Percentiles rank a stretch among this genome's conserved stretches.
phyloP scores from a whole-genome alignment of 139 green algal genomes.

The Chlorella sp. region DNA sequence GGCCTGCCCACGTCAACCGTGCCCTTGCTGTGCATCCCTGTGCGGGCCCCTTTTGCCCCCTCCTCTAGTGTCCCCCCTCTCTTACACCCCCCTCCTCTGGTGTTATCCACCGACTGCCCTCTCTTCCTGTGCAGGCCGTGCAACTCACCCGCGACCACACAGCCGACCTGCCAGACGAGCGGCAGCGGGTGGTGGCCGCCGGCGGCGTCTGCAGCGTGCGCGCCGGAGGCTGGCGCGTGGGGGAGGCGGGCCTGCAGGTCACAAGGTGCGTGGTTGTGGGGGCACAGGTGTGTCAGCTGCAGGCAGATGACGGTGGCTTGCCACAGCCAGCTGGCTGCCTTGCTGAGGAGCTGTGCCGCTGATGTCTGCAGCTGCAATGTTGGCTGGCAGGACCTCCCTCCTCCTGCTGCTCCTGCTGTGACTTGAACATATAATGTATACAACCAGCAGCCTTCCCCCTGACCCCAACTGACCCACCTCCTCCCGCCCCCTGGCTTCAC shows the following conservation, averaged over 20 bases:
- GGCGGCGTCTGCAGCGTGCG: slow-evolving; percentile 57
- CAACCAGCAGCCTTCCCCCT: neutral
- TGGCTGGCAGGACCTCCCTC: neutral
- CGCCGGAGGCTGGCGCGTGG: slow-evolving; percentile 79
- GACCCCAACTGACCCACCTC: neutral
- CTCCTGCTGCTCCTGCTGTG: neutral
- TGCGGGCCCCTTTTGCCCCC: neutral
- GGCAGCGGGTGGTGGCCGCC: slow-evolving; percentile 66
- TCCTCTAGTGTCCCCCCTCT: neutral
- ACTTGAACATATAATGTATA: too few species aligned
- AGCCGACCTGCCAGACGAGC: slow-evolving; percentile 73
- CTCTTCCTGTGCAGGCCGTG: slow-evolving; percentile 40
- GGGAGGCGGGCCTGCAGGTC: slow-evolving; percentile 77
- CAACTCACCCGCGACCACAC: slow-evolving; percentile 86
- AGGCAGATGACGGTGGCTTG: neutral
- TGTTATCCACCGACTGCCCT: neutral
- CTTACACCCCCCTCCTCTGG: neutral
- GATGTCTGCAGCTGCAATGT: neutral
- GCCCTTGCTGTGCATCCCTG: neutral
- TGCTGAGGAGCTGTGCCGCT: neutral
- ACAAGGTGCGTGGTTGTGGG: slow-evolving; percentile 39
- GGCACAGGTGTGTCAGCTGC: neutral
- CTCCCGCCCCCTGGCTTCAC: neutral
- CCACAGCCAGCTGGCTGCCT: too few species aligned
- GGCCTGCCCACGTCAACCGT: neutral